These are phyloP conservation scores for Nicotiana otophora DNA, from an alignment of 257 asterid species.

Conservation along the genomic window DNA sequence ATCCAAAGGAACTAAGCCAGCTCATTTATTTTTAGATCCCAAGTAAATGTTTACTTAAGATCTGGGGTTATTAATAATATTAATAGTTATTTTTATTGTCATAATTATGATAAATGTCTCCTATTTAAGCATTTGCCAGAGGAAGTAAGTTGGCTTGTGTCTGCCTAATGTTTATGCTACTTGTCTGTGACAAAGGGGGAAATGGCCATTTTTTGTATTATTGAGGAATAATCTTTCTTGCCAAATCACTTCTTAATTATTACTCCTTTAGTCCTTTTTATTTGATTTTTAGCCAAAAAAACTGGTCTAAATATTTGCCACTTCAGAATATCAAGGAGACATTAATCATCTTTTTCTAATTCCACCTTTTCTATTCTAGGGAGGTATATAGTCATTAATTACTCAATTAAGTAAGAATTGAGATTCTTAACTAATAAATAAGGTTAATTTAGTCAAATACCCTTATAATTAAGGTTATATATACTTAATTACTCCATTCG, in stretches of 20 bases:
- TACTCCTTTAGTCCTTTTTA: no score
- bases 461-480: no score
- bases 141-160: slow-evolving; percentile 30
- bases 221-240: not conserved
- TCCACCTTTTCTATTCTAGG: no score
- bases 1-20: slow-evolving; percentile 15
- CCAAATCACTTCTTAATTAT: not conserved
- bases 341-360: no score
- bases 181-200: slow-evolving; percentile 21
- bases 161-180: slow-evolving; percentile 27
- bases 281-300: no score
- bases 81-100: not conserved
- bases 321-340: no score
- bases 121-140: slow-evolving; percentile 18
- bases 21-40: slow-evolving; percentile 13
- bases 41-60: slow-evolving; percentile 16
- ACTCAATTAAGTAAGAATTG: no score
- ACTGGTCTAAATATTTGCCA: no score
- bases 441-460: no score
- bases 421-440: no score
- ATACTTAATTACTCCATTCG: no score
- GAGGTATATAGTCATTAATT: no score
- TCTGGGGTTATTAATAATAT: slow-evolving; percentile 5
- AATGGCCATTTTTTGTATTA: not conserved
- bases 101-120: slow-evolving; percentile 21